Conservation (phyloP, 345 rosid genomes). For the Moringa oleifera region DNA sequence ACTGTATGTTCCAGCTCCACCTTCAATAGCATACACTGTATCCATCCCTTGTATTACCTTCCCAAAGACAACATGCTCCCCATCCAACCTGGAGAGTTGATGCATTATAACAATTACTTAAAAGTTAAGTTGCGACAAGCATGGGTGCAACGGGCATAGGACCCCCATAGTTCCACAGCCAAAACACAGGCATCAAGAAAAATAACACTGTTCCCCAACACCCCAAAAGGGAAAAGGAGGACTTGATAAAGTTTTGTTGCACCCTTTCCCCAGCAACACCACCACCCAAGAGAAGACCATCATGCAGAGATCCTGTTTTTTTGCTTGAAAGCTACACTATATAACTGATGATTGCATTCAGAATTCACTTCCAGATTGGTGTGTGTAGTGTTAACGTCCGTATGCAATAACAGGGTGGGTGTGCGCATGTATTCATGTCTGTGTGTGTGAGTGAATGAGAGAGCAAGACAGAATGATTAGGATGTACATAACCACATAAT, state of each 20-base stretch:
- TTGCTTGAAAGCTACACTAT: too few relatives aligned
- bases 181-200: not conserved
- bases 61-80: slow-evolving; percentile 93
- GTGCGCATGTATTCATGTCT: too few relatives aligned
- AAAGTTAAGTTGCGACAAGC: not conserved
- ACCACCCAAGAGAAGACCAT: too few relatives aligned
- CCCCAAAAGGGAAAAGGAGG: not conserved
- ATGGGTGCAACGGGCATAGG: not conserved
- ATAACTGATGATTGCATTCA: too few relatives aligned
- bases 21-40: slow-evolving; percentile 77
- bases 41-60: slow-evolving; percentile 97
- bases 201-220: not conserved
- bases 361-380: too few relatives aligned
- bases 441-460: too few relatives aligned
- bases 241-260: too few relatives aligned
- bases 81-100: slow-evolving; percentile 73
- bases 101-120: slow-evolving; percentile 7
- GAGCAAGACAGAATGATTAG: too few relatives aligned
- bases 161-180: not conserved
- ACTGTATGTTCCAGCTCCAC: slow-evolving; percentile 95
- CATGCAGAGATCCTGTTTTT: too few relatives aligned
- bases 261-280: too few relatives aligned
- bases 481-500: not conserved
- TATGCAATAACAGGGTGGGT: too few relatives aligned
- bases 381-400: too few relatives aligned